These are phyloP conservation scores for Parmales sp. DNA, from an alignment of 108 stramenopile species.

Conservation along the genomic window DNA sequence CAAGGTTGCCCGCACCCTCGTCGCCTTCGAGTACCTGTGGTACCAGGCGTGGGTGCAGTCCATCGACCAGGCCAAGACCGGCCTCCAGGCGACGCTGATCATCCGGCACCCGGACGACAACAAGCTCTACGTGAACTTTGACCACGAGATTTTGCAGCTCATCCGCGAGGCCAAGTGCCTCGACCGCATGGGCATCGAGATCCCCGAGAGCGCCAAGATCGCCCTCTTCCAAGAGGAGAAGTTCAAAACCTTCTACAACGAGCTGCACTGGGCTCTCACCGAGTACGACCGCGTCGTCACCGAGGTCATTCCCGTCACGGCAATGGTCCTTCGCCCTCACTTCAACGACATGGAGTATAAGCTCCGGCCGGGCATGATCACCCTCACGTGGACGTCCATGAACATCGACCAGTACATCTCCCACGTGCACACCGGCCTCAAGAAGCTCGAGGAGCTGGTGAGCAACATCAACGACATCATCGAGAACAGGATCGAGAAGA, in stretches of 20 bases:
- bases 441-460: constrained; percentile 70
- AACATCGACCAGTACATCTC: constrained; percentile 80
- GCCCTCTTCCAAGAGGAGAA: constrained; percentile 76
- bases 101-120: constrained; percentile 78
- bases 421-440: constrained; percentile 60
- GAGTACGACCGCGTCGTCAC: constrained; percentile 75
- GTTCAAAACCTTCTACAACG: constrained; percentile 75
- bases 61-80: constrained; percentile 78
- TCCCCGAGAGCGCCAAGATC: constrained; percentile 76
- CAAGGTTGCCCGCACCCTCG: constrained; percentile 76
- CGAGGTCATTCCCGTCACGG: constrained; percentile 75
- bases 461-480: constrained; percentile 77
- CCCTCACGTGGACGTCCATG: constrained; percentile 85
- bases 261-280: constrained; percentile 68
- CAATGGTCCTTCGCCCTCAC: constrained; percentile 62
- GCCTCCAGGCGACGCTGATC: constrained; percentile 82
- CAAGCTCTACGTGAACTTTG: constrained; percentile 83
- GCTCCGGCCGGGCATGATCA: constrained; percentile 82
- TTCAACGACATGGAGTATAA: constrained; percentile 87
- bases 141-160: constrained; percentile 78
- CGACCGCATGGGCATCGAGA: constrained; percentile 78
- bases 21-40: constrained; percentile 84
- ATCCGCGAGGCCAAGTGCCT: constrained; percentile 81
- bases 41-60: constrained; percentile 81
- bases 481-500: constrained; percentile 84